Evolutionary conservation across 371 early-diverging fungal genomes (phyloP), one percentile per base, ranked within the genome.

Genomic region (Mycotypha africana): DNA sequence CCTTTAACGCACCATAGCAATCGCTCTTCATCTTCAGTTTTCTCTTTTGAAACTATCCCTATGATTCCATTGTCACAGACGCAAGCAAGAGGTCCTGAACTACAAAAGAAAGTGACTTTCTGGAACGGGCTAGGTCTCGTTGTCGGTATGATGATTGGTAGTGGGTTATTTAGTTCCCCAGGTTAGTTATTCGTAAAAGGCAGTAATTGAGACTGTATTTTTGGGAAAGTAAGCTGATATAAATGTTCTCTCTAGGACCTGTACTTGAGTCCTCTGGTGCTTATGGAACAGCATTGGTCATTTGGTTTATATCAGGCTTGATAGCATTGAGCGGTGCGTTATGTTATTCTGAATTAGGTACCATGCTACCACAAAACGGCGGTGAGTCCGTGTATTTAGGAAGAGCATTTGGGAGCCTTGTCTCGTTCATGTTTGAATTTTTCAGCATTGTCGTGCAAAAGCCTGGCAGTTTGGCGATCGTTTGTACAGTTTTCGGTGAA

Each of bases 161-260:
- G 89, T 40, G 93, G 93, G 1, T 81, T 92, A 39, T 92, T 91
- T 61, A 86, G 91, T 32, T 88, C 91, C 8, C 91, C 93, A 26
- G 70, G 71, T 70, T n/a, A n/a, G n/a, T n/a, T n/a, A n/a, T n/a
- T n/a, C n/a, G n/a, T n/a, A 28, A 28, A 28, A 12, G 12, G 30
- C 6, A 28, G 12, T 8, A 28, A 28, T 6, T 36, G 20, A 20
- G 30, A 14, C 31, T 30, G 1, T 24, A 12, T 19, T 30, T n/a
- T n/a, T n/a, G n/a, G n/a, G n/a, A n/a, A n/a, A n/a, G n/a, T 56
- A 64, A 38, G 53, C 50, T 8, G 53, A 56, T 31, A 48, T 3
- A 9, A n/a, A n/a, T 45, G 35, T 19, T 21, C 11, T 24, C 8
- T 22, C 47, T 74, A 46, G 85, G 87, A 0, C 79, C 86, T 20